Base-by-base conservation (phyloP, 345 rosid genomes). In the Aethionema arabicum region DNA sequence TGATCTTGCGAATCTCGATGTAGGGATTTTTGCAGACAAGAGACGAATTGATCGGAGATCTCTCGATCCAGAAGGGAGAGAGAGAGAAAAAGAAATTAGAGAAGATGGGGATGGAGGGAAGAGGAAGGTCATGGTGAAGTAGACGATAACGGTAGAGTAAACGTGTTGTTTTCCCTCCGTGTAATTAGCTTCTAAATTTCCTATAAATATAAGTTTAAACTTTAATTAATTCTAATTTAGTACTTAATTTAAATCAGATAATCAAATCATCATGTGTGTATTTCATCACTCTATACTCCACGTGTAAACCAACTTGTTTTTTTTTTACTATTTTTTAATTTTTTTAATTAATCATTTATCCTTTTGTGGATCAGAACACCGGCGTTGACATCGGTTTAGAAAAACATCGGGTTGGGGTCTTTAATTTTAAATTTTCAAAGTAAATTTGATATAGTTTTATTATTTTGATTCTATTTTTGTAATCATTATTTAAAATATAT, bases 51-150 rank as follows among this genome's bases (percentile, higher is more conserved):
- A 61, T 45, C 50, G 62, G 49, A 46, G 67, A 61, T 45, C 5
- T 61, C 57, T 69, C 73, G 68, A 61, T 61, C 62, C 55, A 44
- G 39, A 60, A 45, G 52, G 51, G 47, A 43, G 15, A 43, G 47
- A 12, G 47, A 43, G 40, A 40, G 44, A 40, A 4, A 40, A 12
- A 40, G 47, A 43, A 0, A n/a, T n/a, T n/a, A n/a, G 45, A 41
- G 21, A 40, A 35, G 50, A 7, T 8, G 12, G 5, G 13, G 16
- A 8, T 21, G 27, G 27, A 13, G 69, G 36, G 35, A 36, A 37
- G 6, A 32, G 32, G 7, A 43, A 27, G 35, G 9, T 4, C 27
- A 31, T 58, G 16, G 60, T 57, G 41, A 41, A 56, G 38, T 56
- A 59, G 38, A 42, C 6, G 43, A 51, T 31, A 69, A 69, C 74